These are phyloP conservation scores for Euptelea pleiosperma DNA, from an alignment of 164 flowering plant species.

Conservation along the genomic window DNA sequence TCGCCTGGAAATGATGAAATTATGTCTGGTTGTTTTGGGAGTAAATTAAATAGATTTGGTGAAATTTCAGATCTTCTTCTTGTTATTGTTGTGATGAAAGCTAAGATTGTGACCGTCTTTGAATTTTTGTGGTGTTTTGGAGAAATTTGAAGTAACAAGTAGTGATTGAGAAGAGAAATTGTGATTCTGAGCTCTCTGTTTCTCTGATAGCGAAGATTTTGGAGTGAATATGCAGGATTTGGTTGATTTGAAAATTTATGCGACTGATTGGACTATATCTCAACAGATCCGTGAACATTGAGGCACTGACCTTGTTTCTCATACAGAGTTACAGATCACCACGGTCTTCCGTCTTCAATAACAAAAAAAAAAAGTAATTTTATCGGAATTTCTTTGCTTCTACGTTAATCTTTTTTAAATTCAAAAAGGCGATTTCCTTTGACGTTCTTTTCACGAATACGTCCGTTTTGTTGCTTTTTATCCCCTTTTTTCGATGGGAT, in stretches of 20 bases:
- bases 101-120: not conserved
- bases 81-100: not conserved
- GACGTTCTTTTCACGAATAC: not conserved
- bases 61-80: not conserved
- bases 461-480: not conserved
- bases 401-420: too few relatives aligned
- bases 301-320: too few relatives aligned
- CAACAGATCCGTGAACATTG: too few relatives aligned
- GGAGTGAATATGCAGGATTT: not conserved
- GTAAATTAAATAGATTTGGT: not conserved
- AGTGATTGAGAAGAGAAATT: not conserved
- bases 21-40: not conserved
- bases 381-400: too few relatives aligned
- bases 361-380: too few relatives aligned
- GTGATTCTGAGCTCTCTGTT: too few relatives aligned
- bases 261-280: too few relatives aligned
- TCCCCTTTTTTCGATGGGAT: not conserved
- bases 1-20: not conserved
- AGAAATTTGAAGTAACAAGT: not conserved
- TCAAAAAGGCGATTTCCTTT: too few relatives aligned
- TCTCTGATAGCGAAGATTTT: not conserved
- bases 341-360: too few relatives aligned
- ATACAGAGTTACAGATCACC: too few relatives aligned
- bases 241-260: not conserved
- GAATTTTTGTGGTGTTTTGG: not conserved